Evolutionary conservation across 169 alveolate genomes (phyloP), one percentile per base, ranked within the genome.

Genomic region (Plasmodium gaboni): DNA sequence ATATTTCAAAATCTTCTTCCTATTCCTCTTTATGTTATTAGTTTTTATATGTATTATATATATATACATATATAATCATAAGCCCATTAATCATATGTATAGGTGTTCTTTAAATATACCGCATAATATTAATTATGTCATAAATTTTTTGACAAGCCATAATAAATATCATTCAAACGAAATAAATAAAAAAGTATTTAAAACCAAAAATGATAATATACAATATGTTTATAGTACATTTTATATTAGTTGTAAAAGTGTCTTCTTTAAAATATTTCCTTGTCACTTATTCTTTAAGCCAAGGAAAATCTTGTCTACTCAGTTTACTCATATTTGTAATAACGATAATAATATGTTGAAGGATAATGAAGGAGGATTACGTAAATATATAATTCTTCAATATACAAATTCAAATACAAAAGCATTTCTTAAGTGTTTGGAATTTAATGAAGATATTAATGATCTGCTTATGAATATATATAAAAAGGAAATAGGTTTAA

Each of bases 141-240:
- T 57, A 13, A 32, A 64, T 9, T 64, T 63, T 19, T 42, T 76
- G 64, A 17, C 44, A 24, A 55, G 44, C 46, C 57, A 76, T 17
- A 64, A 42, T n/a, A 76, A 63, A 22, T 38, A 64, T 50, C 59
- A 76, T 0, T 2, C 12, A 76, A 74, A 65, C 12, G 89, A 76
- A 55, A 22, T 46, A 13, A n/a, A 64, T 42, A 64, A 64, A 19
- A 57, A 15, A 7, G 9, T 76, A n/a, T 24, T 63, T 15, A 22
- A 55, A 51, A 24, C 68, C 13, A 76, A 76, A 38, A 76, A 76
- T 17, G 0, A 8, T 1, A 46, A 32, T 15, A 4, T 19, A 26
- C 28, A 28, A 5, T 76, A 48, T 57, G 78, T 28, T 3, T 61
- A 17, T 51, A 59, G 64, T 10, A 42, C 69, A 7, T 13, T 64